These are phyloP conservation scores for Metschnikowia orientalis DNA, from an alignment of 805 yeast genomes.

Conservation along the genomic window DNA sequence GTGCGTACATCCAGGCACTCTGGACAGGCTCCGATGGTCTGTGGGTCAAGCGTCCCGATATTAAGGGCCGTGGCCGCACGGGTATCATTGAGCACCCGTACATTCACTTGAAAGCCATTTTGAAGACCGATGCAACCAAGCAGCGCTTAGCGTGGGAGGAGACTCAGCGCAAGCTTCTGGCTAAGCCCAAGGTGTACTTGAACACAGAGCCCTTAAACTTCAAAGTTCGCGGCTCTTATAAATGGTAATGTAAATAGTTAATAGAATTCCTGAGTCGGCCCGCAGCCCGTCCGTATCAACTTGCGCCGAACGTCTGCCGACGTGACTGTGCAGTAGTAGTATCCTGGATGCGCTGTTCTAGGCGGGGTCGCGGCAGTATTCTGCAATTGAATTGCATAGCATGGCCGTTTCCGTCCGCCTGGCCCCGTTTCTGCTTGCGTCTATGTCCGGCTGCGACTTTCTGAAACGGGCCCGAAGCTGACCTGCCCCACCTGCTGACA, in stretches of 20 bases:
- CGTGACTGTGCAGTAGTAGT: no score
- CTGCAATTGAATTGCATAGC: no score
- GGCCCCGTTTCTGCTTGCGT: no score
- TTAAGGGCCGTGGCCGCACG: conserved; percentile 85
- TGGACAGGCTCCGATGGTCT: conserved; percentile 92
- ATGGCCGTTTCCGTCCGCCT: no score
- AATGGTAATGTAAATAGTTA: conserved; percentile 28
- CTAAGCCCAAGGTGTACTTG: conserved; percentile 51
- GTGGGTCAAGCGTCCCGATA: conserved; percentile 66
- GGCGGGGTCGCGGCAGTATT: no score
- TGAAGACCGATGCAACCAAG: conserved; percentile 64
- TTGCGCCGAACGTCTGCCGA: no score
- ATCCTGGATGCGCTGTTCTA: no score
- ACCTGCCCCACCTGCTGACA: no score
- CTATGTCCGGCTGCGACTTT: no score
- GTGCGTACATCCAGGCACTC: conserved; percentile 68
- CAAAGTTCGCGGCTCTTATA: conserved; percentile 37
- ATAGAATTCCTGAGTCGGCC: no score
- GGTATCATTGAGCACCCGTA: conserved; percentile 75
- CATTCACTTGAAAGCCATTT: conserved; percentile 75
- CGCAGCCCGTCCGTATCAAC: no score
- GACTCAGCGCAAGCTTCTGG: conserved; percentile 41
- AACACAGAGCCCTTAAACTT: conserved; percentile 43
- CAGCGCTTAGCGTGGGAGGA: conserved; percentile 58
- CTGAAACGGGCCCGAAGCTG: no score